phyloP scores from a whole-genome alignment of 1,284 basidiomycete species.

The Microbotryum lychnidis-dioicae region DNA sequence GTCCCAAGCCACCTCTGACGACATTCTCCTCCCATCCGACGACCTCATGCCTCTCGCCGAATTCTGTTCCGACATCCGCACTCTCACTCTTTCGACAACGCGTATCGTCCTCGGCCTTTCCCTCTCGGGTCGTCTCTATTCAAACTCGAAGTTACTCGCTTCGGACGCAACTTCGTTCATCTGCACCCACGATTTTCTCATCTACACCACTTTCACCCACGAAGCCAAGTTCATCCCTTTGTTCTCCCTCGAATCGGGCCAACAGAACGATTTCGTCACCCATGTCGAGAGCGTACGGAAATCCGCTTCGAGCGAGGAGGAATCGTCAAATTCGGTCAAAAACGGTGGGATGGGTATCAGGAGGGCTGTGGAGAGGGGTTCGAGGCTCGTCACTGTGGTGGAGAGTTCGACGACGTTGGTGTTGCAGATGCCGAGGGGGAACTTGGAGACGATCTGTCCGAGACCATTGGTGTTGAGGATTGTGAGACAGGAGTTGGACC shows the following conservation, averaged over 20 bases:
- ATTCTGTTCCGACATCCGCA: conserved; percentile 50
- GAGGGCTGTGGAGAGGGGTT: conserved; percentile 75
- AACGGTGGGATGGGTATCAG: conserved; percentile 34
- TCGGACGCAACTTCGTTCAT: conserved; percentile 55
- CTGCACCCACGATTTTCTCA: conserved; percentile 64
- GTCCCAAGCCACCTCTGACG: conserved; percentile 15
- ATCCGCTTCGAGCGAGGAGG: conserved; percentile 37
- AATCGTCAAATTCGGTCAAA: conserved; percentile 46
- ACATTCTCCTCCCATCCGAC: conserved; percentile 24
- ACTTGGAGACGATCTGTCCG: conserved; percentile 91
- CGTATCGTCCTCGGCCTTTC: conserved; percentile 36
- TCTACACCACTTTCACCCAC: conserved; percentile 80
- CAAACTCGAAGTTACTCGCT: conserved; percentile 26
- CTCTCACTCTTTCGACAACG: conserved; percentile 27
- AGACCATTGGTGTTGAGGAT: conserved; percentile 81
- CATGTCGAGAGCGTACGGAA: conserved; percentile 28
- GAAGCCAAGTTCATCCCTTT: conserved; percentile 65
- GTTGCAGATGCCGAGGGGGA: conserved; percentile 95
- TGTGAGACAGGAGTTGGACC: conserved; percentile 61
- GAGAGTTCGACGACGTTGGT: conserved; percentile 81
- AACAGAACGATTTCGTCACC: background rate
- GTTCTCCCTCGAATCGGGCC: conserved; percentile 23
- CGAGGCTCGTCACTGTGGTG: conserved; percentile 72
- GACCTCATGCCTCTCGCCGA: conserved; percentile 49
- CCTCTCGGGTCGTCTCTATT: conserved; percentile 35